These are phyloP conservation scores for Calcarisporium arbuscula DNA, from an alignment of 2,329 filamentous ascomycete species.

Conservation along the genomic window DNA sequence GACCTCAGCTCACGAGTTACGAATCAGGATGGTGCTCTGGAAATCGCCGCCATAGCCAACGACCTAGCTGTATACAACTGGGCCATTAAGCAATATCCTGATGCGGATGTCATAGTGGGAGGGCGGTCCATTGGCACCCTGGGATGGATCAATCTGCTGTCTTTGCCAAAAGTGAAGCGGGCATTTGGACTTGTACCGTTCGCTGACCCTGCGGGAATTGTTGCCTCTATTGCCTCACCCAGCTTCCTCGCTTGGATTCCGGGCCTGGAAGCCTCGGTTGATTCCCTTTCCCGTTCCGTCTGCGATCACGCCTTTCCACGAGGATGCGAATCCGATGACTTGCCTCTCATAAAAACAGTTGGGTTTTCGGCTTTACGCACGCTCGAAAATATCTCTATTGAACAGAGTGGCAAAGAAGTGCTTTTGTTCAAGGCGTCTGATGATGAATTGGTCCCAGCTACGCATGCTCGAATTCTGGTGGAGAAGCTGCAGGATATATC, in stretches of 20 bases:
- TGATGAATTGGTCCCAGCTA: not conserved
- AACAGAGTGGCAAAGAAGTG: not conserved
- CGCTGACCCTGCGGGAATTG: not conserved
- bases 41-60: conserved; percentile 1
- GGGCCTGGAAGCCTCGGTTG: too few species aligned
- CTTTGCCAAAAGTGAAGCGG: not conserved
- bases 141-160: not conserved
- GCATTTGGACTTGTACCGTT: not conserved
- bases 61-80: not conserved
- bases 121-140: not conserved
- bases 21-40: not conserved
- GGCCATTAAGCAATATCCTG: not conserved
- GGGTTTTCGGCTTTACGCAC: too few species aligned
- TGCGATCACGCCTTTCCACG: too few species aligned
- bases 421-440: not conserved
- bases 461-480: not conserved
- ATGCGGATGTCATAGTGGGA: not conserved
- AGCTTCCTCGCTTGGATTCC: too few species aligned
- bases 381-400: not conserved
- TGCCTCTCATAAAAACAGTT: too few species aligned
- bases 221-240: not conserved
- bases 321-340: not conserved
- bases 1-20: conserved; percentile 1
- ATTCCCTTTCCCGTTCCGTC: too few species aligned
- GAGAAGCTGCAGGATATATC: not conserved